phyloP scores from a whole-genome alignment of 306 rosid genomes.

The Prinsepia uniflora region DNA sequence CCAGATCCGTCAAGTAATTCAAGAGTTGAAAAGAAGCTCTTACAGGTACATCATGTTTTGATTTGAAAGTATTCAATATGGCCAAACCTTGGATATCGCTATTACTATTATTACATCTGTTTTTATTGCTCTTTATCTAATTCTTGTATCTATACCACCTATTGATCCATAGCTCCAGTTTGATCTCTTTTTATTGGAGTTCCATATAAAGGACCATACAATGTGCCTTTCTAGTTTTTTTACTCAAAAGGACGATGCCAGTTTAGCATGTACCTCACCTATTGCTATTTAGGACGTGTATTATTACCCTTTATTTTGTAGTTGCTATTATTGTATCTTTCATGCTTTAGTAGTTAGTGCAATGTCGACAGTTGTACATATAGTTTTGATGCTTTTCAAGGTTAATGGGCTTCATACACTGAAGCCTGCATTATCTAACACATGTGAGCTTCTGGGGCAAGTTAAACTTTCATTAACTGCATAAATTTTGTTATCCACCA shows the following conservation, averaged over 20 bases:
- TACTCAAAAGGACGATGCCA: not conserved
- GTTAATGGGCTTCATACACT: not conserved
- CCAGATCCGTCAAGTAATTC: slow-evolving; percentile 94
- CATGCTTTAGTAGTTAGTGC: not conserved
- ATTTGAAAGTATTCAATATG: not conserved
- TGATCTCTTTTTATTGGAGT: not conserved
- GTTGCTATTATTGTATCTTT: not conserved
- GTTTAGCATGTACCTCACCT: not conserved
- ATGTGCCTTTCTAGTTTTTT: not conserved
- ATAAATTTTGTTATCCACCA: not conserved
- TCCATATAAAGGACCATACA: not conserved
- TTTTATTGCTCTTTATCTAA: not conserved
- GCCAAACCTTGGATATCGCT: not conserved
- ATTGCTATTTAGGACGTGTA: not conserved
- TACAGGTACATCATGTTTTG: slow-evolving; percentile 54
- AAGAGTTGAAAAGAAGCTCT: slow-evolving; percentile 74
- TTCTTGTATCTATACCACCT: not conserved
- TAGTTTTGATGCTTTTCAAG: not conserved
- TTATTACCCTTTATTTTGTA: not conserved
- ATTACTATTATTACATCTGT: not conserved
- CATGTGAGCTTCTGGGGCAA: not conserved
- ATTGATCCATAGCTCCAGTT: not conserved
- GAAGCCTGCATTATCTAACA: not conserved
- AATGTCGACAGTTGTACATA: not conserved
- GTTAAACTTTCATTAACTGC: not conserved